Evolutionary conservation across 371 early-diverging fungal genomes (phyloP), one percentile per base, ranked within the genome.

Genomic region (Gilbertella persicaria): DNA sequence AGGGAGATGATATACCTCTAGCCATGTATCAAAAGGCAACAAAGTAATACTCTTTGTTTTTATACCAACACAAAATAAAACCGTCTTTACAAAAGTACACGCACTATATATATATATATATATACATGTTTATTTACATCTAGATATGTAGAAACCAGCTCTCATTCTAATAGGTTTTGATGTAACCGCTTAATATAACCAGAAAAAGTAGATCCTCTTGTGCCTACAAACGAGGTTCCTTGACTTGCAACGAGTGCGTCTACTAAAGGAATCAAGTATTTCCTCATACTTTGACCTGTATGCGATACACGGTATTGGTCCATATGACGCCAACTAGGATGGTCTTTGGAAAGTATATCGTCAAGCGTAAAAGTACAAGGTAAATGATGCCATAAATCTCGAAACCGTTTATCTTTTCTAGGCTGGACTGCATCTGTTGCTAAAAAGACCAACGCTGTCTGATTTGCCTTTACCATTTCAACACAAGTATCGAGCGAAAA

Each of bases 321-420:
- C 58, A 63, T 58, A 6, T 45, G 29, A 30, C 40, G 40, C 67
- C 67, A 67, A 30, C 17, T 19, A 28, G 53, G 58, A 23, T 51
- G 21, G 14, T 67, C 33, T 3, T 24, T n/a, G 12, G 38, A 2
- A 4, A 67, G n/a, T 45, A 84, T 68, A 52, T 82, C 79, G 45
- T 75, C 69, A 39, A 84, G 53, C 0, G 78, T 78, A 52, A 84
- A 84, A 20, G 76, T 82, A 53, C 85, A 84, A 5, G 85, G 82
- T 47, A 73, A 77, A 28, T 63, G 70, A 19, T 53, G 56, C 52
- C 73, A 80, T 16, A 80, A 20, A 4, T 66, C 50, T 19, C 53
- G 52, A 53, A 80, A 69, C 25, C 60, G 37, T 5, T 51, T 53
- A 44, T 75, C 62, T 8, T 55, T 55, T 37, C 79, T 55, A 10